Conservation (phyloP, 2,329 filamentous ascomycete genomes). For the Cryphonectria radicalis region DNA sequence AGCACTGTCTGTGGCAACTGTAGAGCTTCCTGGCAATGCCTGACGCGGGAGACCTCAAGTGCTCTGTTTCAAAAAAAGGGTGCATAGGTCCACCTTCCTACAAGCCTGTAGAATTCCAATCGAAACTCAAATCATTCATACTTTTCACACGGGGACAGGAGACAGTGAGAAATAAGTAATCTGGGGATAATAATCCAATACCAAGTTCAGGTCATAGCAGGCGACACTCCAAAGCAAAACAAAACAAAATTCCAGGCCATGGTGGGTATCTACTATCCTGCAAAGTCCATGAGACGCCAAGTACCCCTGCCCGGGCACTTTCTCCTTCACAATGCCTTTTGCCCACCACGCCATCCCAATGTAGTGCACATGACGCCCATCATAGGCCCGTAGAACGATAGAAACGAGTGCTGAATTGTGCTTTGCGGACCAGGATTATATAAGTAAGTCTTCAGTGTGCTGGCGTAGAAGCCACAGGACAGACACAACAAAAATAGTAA, state of each 20-base stretch:
- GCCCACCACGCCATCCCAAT: slow-evolving; percentile 6
- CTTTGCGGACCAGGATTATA: not conserved
- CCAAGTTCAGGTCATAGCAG: not conserved
- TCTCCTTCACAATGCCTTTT: not conserved
- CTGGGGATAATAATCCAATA: not conserved
- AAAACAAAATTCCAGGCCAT: not conserved
- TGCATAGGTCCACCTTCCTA: not conserved
- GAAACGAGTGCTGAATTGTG: not conserved
- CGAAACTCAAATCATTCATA: not conserved
- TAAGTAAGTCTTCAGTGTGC: not conserved
- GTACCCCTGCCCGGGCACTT: not conserved
- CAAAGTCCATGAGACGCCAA: slow-evolving; percentile 1
- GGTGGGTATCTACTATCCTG: not conserved
- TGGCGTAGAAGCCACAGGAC: not conserved
- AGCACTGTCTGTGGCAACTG: not conserved
- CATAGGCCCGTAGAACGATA: not conserved
- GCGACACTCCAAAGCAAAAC: not conserved
- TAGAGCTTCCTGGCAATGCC: not conserved
- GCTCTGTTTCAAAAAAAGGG: not conserved
- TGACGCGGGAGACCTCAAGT: not conserved
- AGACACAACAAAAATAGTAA: not conserved
- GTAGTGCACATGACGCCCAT: slow-evolving; percentile 3
- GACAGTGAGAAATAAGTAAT: not conserved
- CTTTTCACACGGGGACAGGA: not conserved
- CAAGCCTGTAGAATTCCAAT: not conserved